phyloP scores from a whole-genome alignment of 2,329 filamentous ascomycete species.

The Cercospora zeae-maydis region DNA sequence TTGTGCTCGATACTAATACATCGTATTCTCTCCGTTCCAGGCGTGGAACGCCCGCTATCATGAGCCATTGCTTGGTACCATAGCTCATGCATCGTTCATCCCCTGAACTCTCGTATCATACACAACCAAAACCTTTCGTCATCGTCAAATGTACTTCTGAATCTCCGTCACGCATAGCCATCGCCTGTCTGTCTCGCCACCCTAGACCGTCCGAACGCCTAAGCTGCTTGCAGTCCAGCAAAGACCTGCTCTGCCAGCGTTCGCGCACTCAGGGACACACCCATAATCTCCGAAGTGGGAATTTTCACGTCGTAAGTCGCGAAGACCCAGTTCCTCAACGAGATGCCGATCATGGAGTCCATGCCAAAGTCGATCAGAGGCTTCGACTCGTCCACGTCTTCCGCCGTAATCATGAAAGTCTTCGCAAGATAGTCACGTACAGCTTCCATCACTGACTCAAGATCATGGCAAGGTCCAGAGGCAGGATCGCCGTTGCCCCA shows the following conservation, averaged over 20 bases:
- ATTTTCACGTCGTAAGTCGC: not conserved
- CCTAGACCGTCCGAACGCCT: not conserved
- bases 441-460: not conserved
- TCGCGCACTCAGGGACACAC: not conserved
- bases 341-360: not conserved
- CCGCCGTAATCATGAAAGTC: not conserved
- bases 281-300: not conserved
- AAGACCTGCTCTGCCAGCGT: not conserved
- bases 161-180: no score
- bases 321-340: not conserved
- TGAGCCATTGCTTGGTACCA: no score
- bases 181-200: not conserved
- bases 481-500: not conserved
- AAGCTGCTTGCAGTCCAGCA: not conserved
- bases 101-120: no score
- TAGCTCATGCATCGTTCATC: no score
- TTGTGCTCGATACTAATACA: no score
- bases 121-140: no score
- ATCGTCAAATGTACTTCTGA: no score
- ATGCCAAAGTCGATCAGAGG: not conserved
- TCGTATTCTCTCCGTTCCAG: no score
- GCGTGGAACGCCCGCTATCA: no score
- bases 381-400: not conserved
- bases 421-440: not conserved
- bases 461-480: not conserved